phyloP scores from a whole-genome alignment of 352 stramenopile genomes.

The Elongisporangium anandrum region DNA sequence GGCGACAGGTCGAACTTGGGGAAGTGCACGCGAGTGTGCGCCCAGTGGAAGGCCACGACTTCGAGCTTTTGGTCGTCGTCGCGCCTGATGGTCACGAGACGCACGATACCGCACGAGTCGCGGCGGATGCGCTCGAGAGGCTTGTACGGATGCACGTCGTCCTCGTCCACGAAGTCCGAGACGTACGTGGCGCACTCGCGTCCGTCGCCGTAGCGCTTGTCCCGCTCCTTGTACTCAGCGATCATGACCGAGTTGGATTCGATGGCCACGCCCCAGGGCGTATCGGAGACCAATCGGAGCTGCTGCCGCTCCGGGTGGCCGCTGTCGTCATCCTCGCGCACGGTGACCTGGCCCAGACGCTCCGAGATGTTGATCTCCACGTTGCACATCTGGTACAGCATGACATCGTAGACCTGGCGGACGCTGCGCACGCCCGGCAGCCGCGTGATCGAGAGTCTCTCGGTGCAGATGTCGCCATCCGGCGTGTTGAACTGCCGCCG shows the following conservation, averaged over 20 bases:
- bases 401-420: conserved; percentile 29
- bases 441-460: conserved; percentile 20
- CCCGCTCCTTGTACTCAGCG: conserved; percentile 15
- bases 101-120: background rate
- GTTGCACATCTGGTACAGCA: conserved; percentile 31
- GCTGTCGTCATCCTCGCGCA: conserved; percentile 31
- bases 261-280: conserved; percentile 2
- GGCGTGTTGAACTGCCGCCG: conserved; percentile 8
- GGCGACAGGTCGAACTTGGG: background rate
- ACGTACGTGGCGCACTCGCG: conserved; percentile 14
- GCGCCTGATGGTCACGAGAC: background rate
- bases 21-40: background rate
- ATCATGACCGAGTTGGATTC: conserved; percentile 24
- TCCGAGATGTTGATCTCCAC: conserved; percentile 39
- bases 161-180: conserved; percentile 22
- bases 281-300: background rate
- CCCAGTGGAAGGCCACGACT: background rate
- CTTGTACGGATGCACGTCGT: conserved; percentile 31
- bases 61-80: background rate
- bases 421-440: conserved; percentile 22
- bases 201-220: background rate
- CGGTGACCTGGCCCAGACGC: conserved; percentile 27
- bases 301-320: background rate
- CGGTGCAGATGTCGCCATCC: conserved; percentile 23
- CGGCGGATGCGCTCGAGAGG: conserved; percentile 14